phyloP scores from a whole-genome alignment of 2,329 filamentous ascomycete genomes.

The Metarhizium brunneum region DNA sequence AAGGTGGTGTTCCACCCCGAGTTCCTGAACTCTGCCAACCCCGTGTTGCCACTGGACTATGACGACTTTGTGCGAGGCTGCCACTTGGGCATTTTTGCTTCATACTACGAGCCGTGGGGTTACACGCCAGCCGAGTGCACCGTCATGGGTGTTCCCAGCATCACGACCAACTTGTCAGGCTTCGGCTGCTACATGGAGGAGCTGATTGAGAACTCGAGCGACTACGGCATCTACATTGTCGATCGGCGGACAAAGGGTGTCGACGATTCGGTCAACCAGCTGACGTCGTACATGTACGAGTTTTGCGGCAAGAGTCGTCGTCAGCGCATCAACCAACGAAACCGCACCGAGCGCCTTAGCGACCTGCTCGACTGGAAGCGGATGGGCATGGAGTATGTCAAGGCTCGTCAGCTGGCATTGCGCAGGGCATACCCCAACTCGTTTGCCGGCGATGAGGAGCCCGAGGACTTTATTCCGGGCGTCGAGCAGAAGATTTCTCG shows the following conservation, averaged over 20 bases:
- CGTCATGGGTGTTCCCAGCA: constrained; percentile 97
- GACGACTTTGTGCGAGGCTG: constrained; percentile 98
- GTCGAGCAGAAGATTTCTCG: constrained; percentile 93
- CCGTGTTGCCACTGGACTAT: constrained; percentile 90
- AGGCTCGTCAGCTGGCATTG: constrained; percentile 86
- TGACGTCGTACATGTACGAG: constrained; percentile 80
- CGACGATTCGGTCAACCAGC: constrained; percentile 94
- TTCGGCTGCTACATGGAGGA: constrained; percentile 99
- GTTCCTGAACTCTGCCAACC: constrained; percentile 92
- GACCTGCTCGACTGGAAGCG: constrained; percentile 98
- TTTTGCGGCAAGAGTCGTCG: constrained; percentile 88
- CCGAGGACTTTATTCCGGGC: constrained; percentile 83
- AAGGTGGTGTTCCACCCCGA: constrained; percentile 98
- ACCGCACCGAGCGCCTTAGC: constrained; percentile 88
- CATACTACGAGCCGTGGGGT: constrained; percentile 98
- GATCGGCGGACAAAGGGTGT: constrained; percentile 92
- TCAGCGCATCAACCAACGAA: constrained; percentile 97
- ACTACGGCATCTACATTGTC: constrained; percentile 99
- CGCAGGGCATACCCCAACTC: constrained; percentile 84
- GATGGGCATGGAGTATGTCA: constrained; percentile 99
- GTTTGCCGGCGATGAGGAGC: constrained; percentile 72
- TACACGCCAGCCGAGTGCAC: constrained; percentile 98
- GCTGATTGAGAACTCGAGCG: constrained; percentile 91
- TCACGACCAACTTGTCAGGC: constrained; percentile 94
- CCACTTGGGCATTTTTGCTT: constrained; percentile 89